Evolutionary conservation across 1,284 basidiomycete species (phyloP).

Genomic region (Trametes pubescens): DNA sequence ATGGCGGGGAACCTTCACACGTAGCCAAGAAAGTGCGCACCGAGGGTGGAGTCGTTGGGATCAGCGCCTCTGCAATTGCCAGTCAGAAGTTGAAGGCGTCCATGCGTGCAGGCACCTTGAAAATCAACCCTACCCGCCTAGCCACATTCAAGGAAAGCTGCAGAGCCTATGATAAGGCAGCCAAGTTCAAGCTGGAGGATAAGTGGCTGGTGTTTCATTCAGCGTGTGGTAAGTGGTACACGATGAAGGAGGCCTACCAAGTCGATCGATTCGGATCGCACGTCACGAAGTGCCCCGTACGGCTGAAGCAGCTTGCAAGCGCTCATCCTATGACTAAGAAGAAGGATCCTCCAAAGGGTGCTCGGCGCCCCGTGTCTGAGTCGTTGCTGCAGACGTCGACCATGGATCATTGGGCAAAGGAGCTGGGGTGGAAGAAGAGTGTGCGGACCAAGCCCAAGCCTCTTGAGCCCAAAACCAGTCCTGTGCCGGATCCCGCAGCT

Average conservation of each 20-base stretch:
- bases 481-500: too few relatives aligned
- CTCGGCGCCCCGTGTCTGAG: too few relatives aligned
- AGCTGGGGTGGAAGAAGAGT: too few relatives aligned
- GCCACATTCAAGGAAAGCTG: not conserved
- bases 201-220: slow-evolving; percentile 14
- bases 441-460: too few relatives aligned
- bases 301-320: too few relatives aligned
- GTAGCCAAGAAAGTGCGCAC: not conserved
- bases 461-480: too few relatives aligned
- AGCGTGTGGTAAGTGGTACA: slow-evolving; percentile 11
- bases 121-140: not conserved
- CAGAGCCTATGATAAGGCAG: not conserved
- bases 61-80: slow-evolving; percentile 1
- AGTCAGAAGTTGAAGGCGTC: not conserved
- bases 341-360: not conserved
- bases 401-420: too few relatives aligned
- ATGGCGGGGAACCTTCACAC: not conserved
- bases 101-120: not conserved
- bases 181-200: not conserved
- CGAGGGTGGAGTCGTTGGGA: not conserved
- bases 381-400: too few relatives aligned
- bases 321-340: not conserved
- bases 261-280: not conserved
- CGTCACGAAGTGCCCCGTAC: not conserved
- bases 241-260: slow-evolving; percentile 14